These are phyloP conservation scores for Sugiyamaella pinicola DNA, from an alignment of 1,139 yeast genomes.

Conservation along the genomic window DNA sequence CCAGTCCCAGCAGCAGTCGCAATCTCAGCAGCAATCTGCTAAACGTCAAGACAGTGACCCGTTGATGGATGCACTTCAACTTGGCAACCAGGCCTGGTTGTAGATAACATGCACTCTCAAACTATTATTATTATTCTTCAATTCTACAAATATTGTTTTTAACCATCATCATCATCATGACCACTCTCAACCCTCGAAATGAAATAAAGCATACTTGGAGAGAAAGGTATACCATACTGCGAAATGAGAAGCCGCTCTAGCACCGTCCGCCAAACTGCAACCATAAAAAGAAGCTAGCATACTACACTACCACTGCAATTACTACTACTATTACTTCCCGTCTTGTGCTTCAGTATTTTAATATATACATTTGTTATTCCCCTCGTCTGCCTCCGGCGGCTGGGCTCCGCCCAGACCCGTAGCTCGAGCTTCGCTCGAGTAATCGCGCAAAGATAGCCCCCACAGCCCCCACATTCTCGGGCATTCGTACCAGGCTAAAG, in stretches of 20 bases:
- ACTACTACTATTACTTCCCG: constrained; percentile 2
- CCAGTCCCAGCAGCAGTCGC: background rate
- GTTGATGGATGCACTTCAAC: constrained; percentile 12
- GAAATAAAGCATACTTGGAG: background rate
- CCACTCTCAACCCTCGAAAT: too few species aligned
- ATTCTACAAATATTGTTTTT: background rate
- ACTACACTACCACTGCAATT: constrained; percentile 4
- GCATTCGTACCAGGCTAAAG: too few species aligned
- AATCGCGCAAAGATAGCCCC: too few species aligned
- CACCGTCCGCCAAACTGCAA: background rate
- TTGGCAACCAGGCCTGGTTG: constrained; percentile 22
- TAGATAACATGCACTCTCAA: background rate
- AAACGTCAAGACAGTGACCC: constrained; percentile 17
- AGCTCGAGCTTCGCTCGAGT: too few species aligned
- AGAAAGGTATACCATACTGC: background rate
- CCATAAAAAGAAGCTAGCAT: constrained; percentile 5
- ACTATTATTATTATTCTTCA: constrained; percentile 1
- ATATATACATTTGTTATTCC: constrained; percentile 3
- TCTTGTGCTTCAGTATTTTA: constrained; percentile 6
- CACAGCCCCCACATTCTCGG: too few species aligned
- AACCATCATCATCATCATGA: too few species aligned
- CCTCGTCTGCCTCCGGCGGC: constrained; percentile 5
- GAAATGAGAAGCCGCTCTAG: background rate
- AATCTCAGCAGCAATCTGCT: constrained; percentile 8
- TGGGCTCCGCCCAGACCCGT: constrained; percentile 11